phyloP scores from a whole-genome alignment of 345 rosid genomes.

The Sisymbrium altissimum region DNA sequence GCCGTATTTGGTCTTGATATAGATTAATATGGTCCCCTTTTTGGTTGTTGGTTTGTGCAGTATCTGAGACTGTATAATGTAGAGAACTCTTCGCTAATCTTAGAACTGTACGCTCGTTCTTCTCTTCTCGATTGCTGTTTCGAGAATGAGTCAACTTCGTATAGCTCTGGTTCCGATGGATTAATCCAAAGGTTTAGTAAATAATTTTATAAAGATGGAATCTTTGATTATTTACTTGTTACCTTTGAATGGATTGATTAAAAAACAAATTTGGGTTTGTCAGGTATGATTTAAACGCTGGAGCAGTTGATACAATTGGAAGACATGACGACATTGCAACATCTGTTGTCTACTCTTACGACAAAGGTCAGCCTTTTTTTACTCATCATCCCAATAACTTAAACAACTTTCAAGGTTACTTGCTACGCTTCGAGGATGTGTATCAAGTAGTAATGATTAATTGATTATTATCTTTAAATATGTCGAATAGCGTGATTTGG shows the following conservation, averaged over 20 bases:
- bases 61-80: slow-evolving; percentile 74
- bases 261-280: background rate
- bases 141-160: slow-evolving; percentile 49
- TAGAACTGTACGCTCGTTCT: slow-evolving; percentile 45
- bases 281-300: slow-evolving; percentile 68
- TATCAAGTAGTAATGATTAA: background rate
- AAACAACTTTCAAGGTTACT: background rate
- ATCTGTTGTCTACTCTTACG: slow-evolving; percentile 52
- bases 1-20: background rate
- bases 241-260: no score
- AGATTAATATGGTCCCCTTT: background rate
- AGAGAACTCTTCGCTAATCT: slow-evolving; percentile 50
- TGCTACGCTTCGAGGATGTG: background rate
- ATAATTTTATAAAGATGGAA: slow-evolving; percentile 9
- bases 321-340: slow-evolving; percentile 71
- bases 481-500: background rate
- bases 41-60: slow-evolving; percentile 24
- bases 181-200: slow-evolving; percentile 57
- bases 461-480: background rate
- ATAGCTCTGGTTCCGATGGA: slow-evolving; percentile 70
- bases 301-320: slow-evolving; percentile 47
- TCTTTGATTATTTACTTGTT: background rate
- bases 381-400: background rate
- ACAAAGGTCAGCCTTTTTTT: slow-evolving; percentile 50
- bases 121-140: slow-evolving; percentile 88